Base-by-base conservation (phyloP, 202 grass and related monocot genomes). In the Panicum hallii region DNA sequence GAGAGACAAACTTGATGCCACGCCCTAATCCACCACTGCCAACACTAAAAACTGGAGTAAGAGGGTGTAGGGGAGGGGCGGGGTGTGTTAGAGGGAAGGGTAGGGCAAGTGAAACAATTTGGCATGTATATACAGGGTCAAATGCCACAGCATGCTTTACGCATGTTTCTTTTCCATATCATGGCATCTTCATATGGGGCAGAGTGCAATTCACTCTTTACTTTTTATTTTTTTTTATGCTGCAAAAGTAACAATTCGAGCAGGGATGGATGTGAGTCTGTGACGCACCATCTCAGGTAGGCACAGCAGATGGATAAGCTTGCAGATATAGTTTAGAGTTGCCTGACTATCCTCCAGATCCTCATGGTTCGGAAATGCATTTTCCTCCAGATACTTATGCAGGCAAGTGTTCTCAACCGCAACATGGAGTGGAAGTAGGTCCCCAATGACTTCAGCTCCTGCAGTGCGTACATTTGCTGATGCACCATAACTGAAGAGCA, bases 361-460 rank as follows among this genome's bases (percentile, higher is more conserved):
- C 67, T 82, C 69, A 23, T 61, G 8, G 34, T 44, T 26, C 26
- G 22, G 61, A 20, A 75, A 83, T 75, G 62, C 60, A 65, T 75
- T 65, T 6, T 75, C 81, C 57, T 83, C 81, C 46, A 83, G 46
- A 66, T 83, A 83, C 60, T 42, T 83, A 11, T 83, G 81, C 60
- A 83, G 49, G 60, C 81, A 83, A 44, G 81, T 75, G 81, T 75
- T 83, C 34, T 75, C 60, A 52, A 75, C 48, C 19, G 81, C 81
- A 55, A 74, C 81, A 83, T 83, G 81, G 30, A 65, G 81, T 3
- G 70, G 81, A 19, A 74, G 70, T 10, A 83, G 81, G 46, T 43
- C 57, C 58, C 66, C 81, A 28, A 75, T 75, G 30, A 55, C n/a
- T 6, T 66, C 5, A 30, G 22, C 28, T 11, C 70, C 81, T 19